phyloP scores from a whole-genome alignment of 139 green algal species.

The Chlamydomonas urium region DNA sequence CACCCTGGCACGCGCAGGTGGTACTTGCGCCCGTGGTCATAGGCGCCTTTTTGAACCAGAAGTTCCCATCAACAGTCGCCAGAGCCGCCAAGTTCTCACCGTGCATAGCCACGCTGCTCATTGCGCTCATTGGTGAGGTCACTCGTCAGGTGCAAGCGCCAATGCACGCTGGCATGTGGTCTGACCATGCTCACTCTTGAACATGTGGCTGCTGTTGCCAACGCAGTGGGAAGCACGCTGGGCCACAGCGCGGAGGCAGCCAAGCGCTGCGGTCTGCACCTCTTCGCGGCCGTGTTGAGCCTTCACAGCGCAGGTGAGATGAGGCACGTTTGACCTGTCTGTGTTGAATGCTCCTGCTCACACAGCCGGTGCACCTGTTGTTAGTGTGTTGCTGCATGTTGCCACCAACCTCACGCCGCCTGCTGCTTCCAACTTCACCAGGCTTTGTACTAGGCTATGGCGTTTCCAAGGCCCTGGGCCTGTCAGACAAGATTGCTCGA shows the following conservation, averaged over 20 bases:
- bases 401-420: no score
- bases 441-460: slow-evolving; percentile 22
- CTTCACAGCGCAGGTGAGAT: neutral
- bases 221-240: slow-evolving; percentile 51
- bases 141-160: no score
- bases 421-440: no score
- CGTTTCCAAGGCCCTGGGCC: slow-evolving; percentile 16
- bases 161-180: no score
- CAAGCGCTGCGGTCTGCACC: slow-evolving; percentile 18
- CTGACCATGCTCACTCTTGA: no score
- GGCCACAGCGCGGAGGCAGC: slow-evolving; percentile 40
- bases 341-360: no score
- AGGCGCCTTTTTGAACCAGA: slow-evolving; percentile 51
- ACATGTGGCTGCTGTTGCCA: slow-evolving; percentile 1
- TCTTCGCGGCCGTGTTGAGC: neutral
- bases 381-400: no score
- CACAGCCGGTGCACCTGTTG: no score
- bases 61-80: slow-evolving; percentile 40
- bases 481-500: slow-evolving; percentile 46
- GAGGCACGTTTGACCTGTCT: no score
- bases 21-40: slow-evolving; percentile 70
- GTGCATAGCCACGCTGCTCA: slow-evolving; percentile 50
- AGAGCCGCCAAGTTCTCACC: slow-evolving; percentile 41
- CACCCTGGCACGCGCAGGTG: slow-evolving; percentile 52
- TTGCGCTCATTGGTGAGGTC: slow-evolving; percentile 39